Percentiles rank a stretch among this genome's conserved stretches.
Conservation (phyloP, 2,329 filamentous ascomycete genomes). For the Penicillium capsulatum region DNA sequence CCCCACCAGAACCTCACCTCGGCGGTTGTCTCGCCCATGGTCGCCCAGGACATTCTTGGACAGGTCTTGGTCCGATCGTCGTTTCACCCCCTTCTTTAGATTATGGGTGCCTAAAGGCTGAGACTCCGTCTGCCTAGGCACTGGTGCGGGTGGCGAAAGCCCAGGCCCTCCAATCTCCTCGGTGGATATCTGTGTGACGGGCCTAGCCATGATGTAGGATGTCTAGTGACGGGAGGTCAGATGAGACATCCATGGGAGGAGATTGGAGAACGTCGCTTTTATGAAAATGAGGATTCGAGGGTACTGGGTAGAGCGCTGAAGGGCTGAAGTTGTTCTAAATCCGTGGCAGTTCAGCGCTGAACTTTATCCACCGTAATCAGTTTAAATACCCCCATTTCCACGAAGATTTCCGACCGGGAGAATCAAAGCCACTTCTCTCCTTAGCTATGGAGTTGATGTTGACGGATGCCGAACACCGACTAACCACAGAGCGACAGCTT, state of each 20-base stretch:
- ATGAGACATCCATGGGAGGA: conserved; percentile 9
- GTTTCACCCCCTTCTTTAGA: conserved; percentile 7
- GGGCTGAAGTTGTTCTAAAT: conserved; percentile 6
- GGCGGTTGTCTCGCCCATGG: conserved; percentile 6
- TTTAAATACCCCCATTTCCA: conserved; percentile 10
- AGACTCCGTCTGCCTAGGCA: conserved; percentile 7
- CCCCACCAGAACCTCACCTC: conserved; percentile 5
- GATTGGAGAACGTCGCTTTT: conserved; percentile 8
- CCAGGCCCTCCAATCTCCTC: conserved; percentile 4
- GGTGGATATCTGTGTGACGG: conserved; percentile 5
- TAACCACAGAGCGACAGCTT: conserved; percentile 13
- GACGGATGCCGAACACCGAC: conserved; percentile 8
- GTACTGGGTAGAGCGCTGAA: conserved; percentile 6
- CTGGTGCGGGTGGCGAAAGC: conserved; percentile 6
- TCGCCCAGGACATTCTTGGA: conserved; percentile 7
- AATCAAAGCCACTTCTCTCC: conserved; percentile 4
- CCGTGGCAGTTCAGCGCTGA: conserved; percentile 9
- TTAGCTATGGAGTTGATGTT: conserved; percentile 9
- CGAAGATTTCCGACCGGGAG: conserved; percentile 7
- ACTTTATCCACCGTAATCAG: conserved; percentile 9
- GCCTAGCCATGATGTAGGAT: conserved; percentile 9
- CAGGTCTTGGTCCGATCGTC: conserved; percentile 4
- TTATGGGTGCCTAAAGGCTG: conserved; percentile 8
- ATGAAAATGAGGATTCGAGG: conserved; percentile 5
- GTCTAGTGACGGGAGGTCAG: conserved; percentile 8